Base-by-base conservation (phyloP, 768 basidiomycete species). In the Lactifluus echinatus region DNA sequence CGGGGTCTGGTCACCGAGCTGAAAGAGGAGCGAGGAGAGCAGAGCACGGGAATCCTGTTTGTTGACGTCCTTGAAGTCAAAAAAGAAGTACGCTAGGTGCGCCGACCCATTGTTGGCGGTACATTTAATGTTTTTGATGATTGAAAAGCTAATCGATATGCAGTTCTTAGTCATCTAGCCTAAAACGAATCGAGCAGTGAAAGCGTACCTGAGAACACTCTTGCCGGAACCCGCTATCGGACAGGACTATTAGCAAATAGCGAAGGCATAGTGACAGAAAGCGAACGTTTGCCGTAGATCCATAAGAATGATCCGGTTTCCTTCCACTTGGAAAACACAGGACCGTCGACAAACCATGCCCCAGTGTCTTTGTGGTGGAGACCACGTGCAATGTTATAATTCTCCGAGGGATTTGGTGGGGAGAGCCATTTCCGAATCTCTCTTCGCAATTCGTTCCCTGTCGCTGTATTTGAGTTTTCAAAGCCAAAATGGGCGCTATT, bases 11-110 rank as follows among this genome's bases (percentile, higher is more conserved):
- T 52, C 8, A 21, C 40, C 21, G 28, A 42, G 29, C 29, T 42
- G 51, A 40, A 42, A 28, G 28, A 52, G 39, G 19, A 52, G 29
- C 6, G 51, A 52, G 14, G 51, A 23, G 15, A 52, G 39, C 12
- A 42, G 31, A 65, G 63, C 63, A 57, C 59, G 17, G 62, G 58
- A 26, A 74, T 70, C 31, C 17, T 40, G 50, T 19, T 51, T 51
- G 19, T 29, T 37, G 26, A 23, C 31, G 29, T 52, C 40, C 29
- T 15, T 28, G 40, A 52, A 52, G 12, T 52, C 40, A 3, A 52
- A 43, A 14, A 52, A 52, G 17, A 52, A 52, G 29, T 42, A 52
- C 8, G 51, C 51, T 6, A 43, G 8, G 14, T 52, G n/a, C 8
- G 39, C 40, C 6, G 51, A 29, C 6, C 29, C 40, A 14, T 4